phyloP scores from a whole-genome alignment of 768 basidiomycete species.

The Phanerochaete carnosa region DNA sequence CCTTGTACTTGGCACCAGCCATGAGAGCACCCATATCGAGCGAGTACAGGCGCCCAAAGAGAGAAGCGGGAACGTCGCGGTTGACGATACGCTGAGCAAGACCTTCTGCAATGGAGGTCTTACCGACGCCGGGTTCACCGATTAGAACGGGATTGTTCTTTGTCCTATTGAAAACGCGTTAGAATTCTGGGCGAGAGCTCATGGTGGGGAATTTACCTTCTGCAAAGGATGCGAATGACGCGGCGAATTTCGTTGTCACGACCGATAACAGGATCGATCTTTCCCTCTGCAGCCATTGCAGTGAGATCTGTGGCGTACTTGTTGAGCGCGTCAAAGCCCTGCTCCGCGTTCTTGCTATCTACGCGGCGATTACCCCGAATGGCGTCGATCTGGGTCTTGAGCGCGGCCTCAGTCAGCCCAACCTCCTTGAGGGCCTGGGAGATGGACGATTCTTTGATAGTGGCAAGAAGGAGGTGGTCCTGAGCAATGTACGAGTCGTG shows the following conservation, averaged over 20 bases:
- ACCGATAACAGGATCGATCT: slow-evolving; percentile 94
- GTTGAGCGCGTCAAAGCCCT: slow-evolving; percentile 88
- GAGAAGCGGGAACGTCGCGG: slow-evolving; percentile 78
- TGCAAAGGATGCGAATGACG: slow-evolving; percentile 76
- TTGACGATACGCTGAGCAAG: slow-evolving; percentile 95
- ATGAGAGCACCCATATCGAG: slow-evolving; percentile 95
- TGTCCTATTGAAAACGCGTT: slow-evolving; percentile 47
- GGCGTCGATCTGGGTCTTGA: slow-evolving; percentile 77
- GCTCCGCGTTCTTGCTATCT: slow-evolving; percentile 83
- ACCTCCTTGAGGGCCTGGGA: slow-evolving; percentile 68
- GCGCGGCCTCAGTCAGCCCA: slow-evolving; percentile 60
- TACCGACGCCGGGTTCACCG: slow-evolving; percentile 93
- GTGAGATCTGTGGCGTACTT: slow-evolving; percentile 91
- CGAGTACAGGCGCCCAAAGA: slow-evolving; percentile 75
- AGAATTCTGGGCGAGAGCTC: neutral
- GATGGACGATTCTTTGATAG: slow-evolving; percentile 73
- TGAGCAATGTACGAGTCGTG: slow-evolving; percentile 91
- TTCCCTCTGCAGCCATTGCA: slow-evolving; percentile 83
- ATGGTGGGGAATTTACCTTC: slow-evolving; percentile 44
- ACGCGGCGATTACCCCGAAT: slow-evolving; percentile 81
- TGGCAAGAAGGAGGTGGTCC: slow-evolving; percentile 85
- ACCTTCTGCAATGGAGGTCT: slow-evolving; percentile 93
- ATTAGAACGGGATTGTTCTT: slow-evolving; percentile 98
- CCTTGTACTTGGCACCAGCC: slow-evolving; percentile 92
- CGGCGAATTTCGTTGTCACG: slow-evolving; percentile 91